Evolutionary conservation across 345 rosid species (phyloP), one percentile per base, ranked within the genome.

Genomic region (Pugionium cornutum): DNA sequence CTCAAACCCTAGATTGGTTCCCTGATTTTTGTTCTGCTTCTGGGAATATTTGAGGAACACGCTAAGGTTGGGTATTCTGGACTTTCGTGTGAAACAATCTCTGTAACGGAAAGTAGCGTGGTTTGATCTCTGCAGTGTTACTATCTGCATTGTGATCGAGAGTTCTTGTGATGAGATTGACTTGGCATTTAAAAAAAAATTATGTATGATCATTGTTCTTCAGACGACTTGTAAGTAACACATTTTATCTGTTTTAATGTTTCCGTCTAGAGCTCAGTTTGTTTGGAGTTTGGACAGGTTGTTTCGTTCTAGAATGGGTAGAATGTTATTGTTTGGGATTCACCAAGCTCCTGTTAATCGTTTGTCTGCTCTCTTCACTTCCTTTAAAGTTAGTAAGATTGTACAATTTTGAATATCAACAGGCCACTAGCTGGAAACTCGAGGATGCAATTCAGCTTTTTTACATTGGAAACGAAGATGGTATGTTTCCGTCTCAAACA

Each of bases 401-500:
- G 42, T 32, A 6, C 4, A 31, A 18, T 1, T n/a, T 11, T 48
- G 41, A 25, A n/a, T 26, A 29, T 48, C 41, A 78, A 68, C 69
- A 95, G 99, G 95, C 97, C 4, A 95, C 99, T 11, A 81, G 87
- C 76, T 95, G 99, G 99, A 87, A 87, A 62, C 91, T 95, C 70
- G 98, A 95, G 40, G 98, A 91, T 58, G 99, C 99, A 50, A 35
- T 95, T 65, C 98, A 95, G 85, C 82, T 95, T 45, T 95, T 95
- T 71, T 95, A 82, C 80, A 83, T 91, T 27, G 97, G 94, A 62
- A 84, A 81, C 62, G 99, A 91, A 70, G 78, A 69, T 37, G 84
- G 81, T 58, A 72, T 60, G 52, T 58, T 56, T 50, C 75, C 80
- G 1, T 47, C 91, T 18, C 75, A 70, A 57, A 74, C 88, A 47